Evolutionary conservation across 345 rosid species (phyloP).

Genomic region (Corchorus olitorius): DNA sequence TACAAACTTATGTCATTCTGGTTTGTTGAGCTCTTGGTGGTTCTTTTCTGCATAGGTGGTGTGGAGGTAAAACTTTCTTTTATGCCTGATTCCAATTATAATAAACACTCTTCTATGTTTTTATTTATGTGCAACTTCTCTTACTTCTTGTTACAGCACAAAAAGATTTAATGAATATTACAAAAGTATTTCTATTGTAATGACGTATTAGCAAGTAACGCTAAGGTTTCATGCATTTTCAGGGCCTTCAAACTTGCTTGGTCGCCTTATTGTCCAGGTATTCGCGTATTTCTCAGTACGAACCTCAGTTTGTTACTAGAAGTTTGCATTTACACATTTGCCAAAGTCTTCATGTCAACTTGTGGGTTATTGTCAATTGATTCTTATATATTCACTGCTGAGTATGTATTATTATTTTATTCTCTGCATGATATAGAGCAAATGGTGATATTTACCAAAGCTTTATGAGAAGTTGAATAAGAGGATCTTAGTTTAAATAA

Average conservation of each 20-base stretch:
- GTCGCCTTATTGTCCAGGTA: slow-evolving; percentile 91
- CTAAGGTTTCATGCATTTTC: slow-evolving; percentile 34
- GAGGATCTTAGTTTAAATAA: not conserved
- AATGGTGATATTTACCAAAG: not conserved
- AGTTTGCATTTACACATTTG: not conserved
- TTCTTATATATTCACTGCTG: slow-evolving; percentile 7
- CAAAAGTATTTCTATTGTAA: not conserved
- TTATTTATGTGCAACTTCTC: not conserved
- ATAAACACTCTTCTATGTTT: not conserved
- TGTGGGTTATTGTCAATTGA: slow-evolving; percentile 7
- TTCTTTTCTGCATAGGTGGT: slow-evolving; percentile 98
- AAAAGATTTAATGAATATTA: not conserved
- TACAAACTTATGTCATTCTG: slow-evolving; percentile 93
- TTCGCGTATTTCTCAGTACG: slow-evolving; percentile 9
- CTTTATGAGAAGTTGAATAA: not conserved
- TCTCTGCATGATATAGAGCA: not conserved
- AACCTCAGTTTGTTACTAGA: not conserved
- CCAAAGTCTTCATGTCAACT: slow-evolving; percentile 2
- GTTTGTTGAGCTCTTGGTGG: slow-evolving; percentile 90
- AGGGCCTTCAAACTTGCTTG: slow-evolving; percentile 99
- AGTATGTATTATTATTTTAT: not conserved
- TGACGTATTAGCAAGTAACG: slow-evolving; percentile 9
- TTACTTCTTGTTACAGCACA: slow-evolving; percentile 4
- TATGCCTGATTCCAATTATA: not conserved
- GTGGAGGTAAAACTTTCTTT: slow-evolving; percentile 65